Evolutionary conservation across 768 basidiomycete species (phyloP).

Genomic region (Trametes sanguinea): DNA sequence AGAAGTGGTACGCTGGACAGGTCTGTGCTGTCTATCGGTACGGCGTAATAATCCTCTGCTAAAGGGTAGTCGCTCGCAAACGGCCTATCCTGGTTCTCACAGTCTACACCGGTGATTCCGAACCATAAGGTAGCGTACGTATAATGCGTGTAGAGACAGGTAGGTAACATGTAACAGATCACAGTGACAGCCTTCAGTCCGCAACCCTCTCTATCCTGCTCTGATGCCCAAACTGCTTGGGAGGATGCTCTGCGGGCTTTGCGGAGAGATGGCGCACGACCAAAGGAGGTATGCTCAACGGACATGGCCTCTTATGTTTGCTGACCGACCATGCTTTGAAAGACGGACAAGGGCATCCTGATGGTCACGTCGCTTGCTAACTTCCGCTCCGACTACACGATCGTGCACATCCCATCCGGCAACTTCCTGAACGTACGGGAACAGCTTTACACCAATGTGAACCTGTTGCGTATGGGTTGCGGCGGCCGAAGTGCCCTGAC

Average conservation of each 20-base stretch:
- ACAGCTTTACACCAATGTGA: slow-evolving; percentile 79
- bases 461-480: slow-evolving; percentile 82
- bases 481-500: slow-evolving; percentile 77
- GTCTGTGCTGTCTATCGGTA: background rate
- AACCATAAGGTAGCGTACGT: slow-evolving; percentile 52
- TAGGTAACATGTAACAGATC: slow-evolving; percentile 47
- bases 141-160: background rate
- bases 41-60: background rate
- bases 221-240: slow-evolving; percentile 57
- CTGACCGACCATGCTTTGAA: background rate
- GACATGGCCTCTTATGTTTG: background rate
- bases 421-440: slow-evolving; percentile 63
- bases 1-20: slow-evolving; percentile 64
- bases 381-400: slow-evolving; percentile 86
- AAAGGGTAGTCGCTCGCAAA: slow-evolving; percentile 68
- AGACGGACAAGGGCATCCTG: slow-evolving; percentile 68
- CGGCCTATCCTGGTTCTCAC: slow-evolving; percentile 61
- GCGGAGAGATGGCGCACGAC: slow-evolving; percentile 71
- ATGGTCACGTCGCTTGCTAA: slow-evolving; percentile 85
- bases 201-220: slow-evolving; percentile 39
- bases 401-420: slow-evolving; percentile 75
- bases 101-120: slow-evolving; percentile 77
- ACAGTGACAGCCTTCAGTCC: slow-evolving; percentile 59
- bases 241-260: slow-evolving; percentile 61
- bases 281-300: slow-evolving; percentile 52